Evolutionary conservation across 208 protist genomes (phyloP).

Genomic region (Crithidia fasciculata): DNA sequence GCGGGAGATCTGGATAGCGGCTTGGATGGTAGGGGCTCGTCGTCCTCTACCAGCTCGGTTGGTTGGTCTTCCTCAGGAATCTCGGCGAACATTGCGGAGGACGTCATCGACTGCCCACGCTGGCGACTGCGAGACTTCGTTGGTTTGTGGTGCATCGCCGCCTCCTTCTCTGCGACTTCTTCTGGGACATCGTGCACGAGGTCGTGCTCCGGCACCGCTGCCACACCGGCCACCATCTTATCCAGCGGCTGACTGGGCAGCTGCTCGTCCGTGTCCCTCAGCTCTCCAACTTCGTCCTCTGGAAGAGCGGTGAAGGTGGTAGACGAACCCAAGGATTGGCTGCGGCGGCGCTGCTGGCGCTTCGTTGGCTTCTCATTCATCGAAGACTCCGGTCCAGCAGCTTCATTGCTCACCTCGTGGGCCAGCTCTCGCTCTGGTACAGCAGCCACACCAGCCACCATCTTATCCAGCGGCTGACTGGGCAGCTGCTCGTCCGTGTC

Average conservation of each 20-base stretch:
- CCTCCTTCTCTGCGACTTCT: constrained; percentile 30
- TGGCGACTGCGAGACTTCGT: not conserved
- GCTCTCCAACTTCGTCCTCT: not conserved
- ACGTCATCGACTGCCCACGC: not conserved
- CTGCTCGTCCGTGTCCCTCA: not conserved
- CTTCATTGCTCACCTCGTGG: not conserved
- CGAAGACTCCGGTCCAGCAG: constrained; percentile 25
- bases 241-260: not conserved
- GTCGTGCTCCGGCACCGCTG: not conserved
- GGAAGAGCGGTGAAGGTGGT: not conserved
- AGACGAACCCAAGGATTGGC: not conserved
- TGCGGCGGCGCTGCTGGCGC: not conserved
- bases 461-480: not conserved
- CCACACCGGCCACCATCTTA: constrained; percentile 6
- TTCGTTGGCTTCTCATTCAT: not conserved
- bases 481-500: not conserved
- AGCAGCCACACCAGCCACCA: constrained; percentile 2
- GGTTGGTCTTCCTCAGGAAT: not conserved
- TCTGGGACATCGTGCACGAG: not conserved
- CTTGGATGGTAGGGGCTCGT: not conserved
- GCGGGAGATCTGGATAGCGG: not conserved
- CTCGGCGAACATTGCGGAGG: not conserved
- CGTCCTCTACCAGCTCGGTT: not conserved
- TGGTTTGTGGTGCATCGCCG: not conserved
- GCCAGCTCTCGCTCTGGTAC: not conserved